Evolutionary conservation across 345 rosid genomes (phyloP).

Genomic region (Sonneratia alba): DNA sequence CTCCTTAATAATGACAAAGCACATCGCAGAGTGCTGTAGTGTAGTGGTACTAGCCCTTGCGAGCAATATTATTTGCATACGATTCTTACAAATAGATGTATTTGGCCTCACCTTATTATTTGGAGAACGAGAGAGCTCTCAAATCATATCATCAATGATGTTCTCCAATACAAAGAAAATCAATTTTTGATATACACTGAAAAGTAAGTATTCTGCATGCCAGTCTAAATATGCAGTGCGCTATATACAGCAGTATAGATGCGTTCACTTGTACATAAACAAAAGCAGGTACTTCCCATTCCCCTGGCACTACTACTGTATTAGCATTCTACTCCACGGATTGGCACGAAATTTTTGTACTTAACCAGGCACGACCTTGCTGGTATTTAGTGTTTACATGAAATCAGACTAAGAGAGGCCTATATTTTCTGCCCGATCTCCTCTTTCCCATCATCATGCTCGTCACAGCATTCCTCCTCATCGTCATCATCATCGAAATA

Average conservation of each 20-base stretch:
- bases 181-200: too few species aligned
- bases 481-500: slow-evolving; percentile 29
- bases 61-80: too few species aligned
- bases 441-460: slow-evolving; percentile 20
- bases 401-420: background rate
- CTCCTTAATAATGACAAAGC: too few species aligned
- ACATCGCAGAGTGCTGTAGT: too few species aligned
- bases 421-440: slow-evolving; percentile 2
- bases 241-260: background rate
- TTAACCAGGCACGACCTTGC: background rate
- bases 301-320: background rate
- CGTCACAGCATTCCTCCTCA: slow-evolving; percentile 32
- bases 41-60: too few species aligned
- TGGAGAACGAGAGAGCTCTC: too few species aligned
- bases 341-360: background rate
- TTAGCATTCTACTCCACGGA: background rate
- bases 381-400: too few species aligned
- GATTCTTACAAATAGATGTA: too few species aligned
- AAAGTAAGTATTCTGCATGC: too few species aligned
- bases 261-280: background rate
- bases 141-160: too few species aligned
- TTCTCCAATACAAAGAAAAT: too few species aligned
- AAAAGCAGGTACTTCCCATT: background rate
- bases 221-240: background rate
- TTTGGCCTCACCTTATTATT: too few species aligned